Base-by-base conservation (phyloP, 2,329 filamentous ascomycete species). In the Alternaria novae-zelandiae region DNA sequence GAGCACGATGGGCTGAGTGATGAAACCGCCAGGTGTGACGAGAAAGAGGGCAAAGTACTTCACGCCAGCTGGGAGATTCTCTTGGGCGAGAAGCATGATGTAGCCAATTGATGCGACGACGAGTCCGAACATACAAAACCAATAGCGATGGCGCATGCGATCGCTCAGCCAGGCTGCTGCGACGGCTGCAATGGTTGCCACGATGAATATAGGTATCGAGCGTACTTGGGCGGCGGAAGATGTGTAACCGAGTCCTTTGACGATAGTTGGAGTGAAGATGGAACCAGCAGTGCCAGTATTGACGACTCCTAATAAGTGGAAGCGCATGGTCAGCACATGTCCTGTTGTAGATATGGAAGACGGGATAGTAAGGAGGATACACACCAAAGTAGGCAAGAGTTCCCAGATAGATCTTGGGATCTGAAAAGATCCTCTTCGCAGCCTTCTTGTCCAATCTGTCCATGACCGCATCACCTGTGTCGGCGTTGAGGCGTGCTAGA, bases 21-120 rank as follows among this genome's bases (percentile, higher is more conserved):
- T 84, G 70, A 85, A 88, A 2, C 83, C 83, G 15, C 87, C 86
- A 8, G 80, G 79, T 3, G 85, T 84, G 69, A 88, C 78, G 46
- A 87, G 81, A 73, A 86, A 88, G 47, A 87, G 76, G 10, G 86
- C 86, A 54, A 86, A 84, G 75, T 88, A 88, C 54, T 83, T 82
- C 1, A 82, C 82, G 9, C 80, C 81, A 4, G 83, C 77, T 0
- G 83, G 78, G 17, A 86, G 75, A 8, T 77, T 70, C 7, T 74
- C 63, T 62, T 85, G 85, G 61, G 78, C 78, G 11, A 89, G 79
- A 10, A 89, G 81, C 61, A 89, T 82, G 57, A 83, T 80, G 70
- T 87, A 89, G 7, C 87, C 87, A n/a, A 86, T 72, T 0, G 83
- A 85, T 6, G 84, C 81, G 44, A 88, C 72, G 20, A 80, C 61